Evolutionary conservation across 805 yeast genomes (phyloP).

Genomic region (Hagleromyces aurorensis): DNA sequence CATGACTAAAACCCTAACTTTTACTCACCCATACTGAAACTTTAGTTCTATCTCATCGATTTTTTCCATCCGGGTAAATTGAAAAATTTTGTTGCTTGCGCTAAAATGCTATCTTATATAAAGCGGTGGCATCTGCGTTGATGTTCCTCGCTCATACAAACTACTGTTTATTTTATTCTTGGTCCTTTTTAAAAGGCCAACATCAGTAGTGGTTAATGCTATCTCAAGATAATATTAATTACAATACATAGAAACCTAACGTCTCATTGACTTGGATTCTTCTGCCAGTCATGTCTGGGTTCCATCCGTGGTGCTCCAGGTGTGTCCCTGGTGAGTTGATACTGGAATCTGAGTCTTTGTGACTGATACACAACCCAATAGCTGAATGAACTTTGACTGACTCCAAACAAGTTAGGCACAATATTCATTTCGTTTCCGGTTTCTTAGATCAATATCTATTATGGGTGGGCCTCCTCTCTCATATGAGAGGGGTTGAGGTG

Average conservation of each 20-base stretch:
- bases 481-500: slow-evolving; percentile 14
- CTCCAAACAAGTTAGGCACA: slow-evolving; percentile 34
- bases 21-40: too few relatives aligned
- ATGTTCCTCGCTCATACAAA: neutral
- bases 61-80: slow-evolving; percentile 1
- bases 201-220: slow-evolving; percentile 38
- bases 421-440: slow-evolving; percentile 35
- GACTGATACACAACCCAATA: slow-evolving; percentile 31
- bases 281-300: slow-evolving; percentile 8
- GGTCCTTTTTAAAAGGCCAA: slow-evolving; percentile 20
- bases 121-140: slow-evolving; percentile 4
- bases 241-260: slow-evolving; percentile 32
- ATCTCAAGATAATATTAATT: slow-evolving; percentile 36
- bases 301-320: too few relatives aligned
- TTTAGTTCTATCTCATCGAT: neutral
- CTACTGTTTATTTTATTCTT: slow-evolving; percentile 4
- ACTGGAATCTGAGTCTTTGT: slow-evolving; percentile 29
- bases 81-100: slow-evolving; percentile 1
- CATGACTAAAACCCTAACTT: too few relatives aligned
- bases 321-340: slow-evolving; percentile 25
- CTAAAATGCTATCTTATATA: too few relatives aligned
- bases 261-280: slow-evolving; percentile 25
- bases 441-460: slow-evolving; percentile 32
- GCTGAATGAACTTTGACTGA: slow-evolving; percentile 33
- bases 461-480: slow-evolving; percentile 20